A percentile compares a stretch with the other conserved stretches of the same genome.
Evolutionary conservation across 176 grass and related monocot genomes (phyloP).

Genomic region (Elaeis guineensis): DNA sequence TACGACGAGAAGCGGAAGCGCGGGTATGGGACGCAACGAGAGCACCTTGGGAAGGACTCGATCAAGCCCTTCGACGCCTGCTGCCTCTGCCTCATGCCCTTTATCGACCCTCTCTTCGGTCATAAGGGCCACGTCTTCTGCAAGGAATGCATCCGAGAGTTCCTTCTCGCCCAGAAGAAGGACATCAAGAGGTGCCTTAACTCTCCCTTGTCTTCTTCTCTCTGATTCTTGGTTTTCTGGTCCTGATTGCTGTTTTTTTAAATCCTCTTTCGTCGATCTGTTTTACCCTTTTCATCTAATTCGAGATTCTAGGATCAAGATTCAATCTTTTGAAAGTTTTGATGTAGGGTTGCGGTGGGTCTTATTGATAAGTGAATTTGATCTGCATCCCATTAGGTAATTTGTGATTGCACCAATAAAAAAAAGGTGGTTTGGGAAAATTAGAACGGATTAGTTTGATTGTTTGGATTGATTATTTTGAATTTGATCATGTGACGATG

Average conservation of each 20-base stretch:
- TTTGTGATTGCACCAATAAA: too few relatives aligned
- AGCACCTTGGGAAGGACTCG: slow-evolving; percentile 93
- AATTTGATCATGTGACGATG: too few relatives aligned
- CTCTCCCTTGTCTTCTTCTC: not conserved
- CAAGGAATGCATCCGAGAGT: slow-evolving; percentile 96
- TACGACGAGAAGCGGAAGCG: slow-evolving; percentile 99
- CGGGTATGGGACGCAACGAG: slow-evolving; percentile 94
- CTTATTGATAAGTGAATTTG: too few relatives aligned
- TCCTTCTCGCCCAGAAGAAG: slow-evolving; percentile 94
- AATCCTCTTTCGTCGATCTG: not conserved
- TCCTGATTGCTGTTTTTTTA: not conserved
- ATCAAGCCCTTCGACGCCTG: slow-evolving; percentile 99
- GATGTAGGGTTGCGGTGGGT: too few relatives aligned
- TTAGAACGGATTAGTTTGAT: too few relatives aligned
- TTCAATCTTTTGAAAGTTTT: too few relatives aligned
- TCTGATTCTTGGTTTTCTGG: too few relatives aligned
- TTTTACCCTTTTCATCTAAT: not conserved
- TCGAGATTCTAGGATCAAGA: not conserved
- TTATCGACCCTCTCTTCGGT: slow-evolving; percentile 77
- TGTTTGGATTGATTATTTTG: too few relatives aligned
- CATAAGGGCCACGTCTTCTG: slow-evolving; percentile 93
- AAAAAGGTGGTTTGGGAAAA: too few relatives aligned
- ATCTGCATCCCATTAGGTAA: too few relatives aligned
- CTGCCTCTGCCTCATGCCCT: slow-evolving; percentile 89
- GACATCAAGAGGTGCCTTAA: slow-evolving; percentile 66